Evolutionary conservation across 306 rosid genomes (phyloP), one percentile per base, ranked within the genome.

Genomic region (Begonia loranthoides): DNA sequence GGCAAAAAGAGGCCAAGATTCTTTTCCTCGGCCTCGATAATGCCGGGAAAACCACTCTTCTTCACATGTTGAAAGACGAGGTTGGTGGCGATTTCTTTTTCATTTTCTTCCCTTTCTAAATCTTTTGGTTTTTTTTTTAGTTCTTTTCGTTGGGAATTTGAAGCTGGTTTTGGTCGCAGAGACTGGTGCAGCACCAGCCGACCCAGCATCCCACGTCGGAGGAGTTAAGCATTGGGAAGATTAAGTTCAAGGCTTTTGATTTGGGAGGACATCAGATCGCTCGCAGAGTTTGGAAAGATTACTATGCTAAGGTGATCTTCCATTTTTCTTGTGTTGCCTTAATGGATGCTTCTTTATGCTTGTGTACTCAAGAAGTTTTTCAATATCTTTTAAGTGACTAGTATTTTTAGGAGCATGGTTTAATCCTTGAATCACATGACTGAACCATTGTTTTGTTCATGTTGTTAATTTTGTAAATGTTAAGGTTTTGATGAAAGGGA

Each of bases 1-100:
- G 97, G 95, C 97, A 89, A 52, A 89, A 89, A 59, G 97, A 89
- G 80, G 97, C 97, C 47, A 89, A 89, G 81, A 89, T 89, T 73
- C 75, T 89, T 24, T 89, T 89, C 69, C 58, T 89, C 41, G 97
- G 97, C 11, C 97, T 89, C 48, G 94, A 89, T 45, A 89, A 89
- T 66, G 95, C 97, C 17, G 95, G 97, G 16, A 89, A 89, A 67
- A 89, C 97, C 67, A 89, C 97, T 41, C 78, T 89, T 63, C 95
- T 89, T 45, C 97, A 89, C 65, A 89, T 89, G 97, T 79, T 89
- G 69, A 89, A 89, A 66, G 97, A 89, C 45, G 97, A 89, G 97
- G 97, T 82, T n/a, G 36, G 12, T 13, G 51, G 49, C 9, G 46
- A 44, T n/a, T 12, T 52, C 22, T 50, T 34, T 40, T 39, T 10